Conservation (phyloP, 805 yeast genomes). For the Hanseniaspora taiwanica region DNA sequence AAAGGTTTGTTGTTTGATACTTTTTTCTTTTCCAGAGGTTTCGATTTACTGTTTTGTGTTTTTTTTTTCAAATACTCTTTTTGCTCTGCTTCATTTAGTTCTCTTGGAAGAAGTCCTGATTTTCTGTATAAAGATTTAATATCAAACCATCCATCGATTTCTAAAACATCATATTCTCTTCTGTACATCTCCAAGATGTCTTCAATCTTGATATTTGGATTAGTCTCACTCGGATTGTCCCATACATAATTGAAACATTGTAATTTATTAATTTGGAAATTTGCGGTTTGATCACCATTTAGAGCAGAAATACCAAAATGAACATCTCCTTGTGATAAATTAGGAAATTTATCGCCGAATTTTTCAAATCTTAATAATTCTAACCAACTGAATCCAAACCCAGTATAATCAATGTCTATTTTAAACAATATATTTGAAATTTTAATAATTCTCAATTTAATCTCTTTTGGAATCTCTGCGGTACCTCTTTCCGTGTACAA, state of each 20-base stretch:
- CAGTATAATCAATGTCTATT: slow-evolving; percentile 6
- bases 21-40: slow-evolving; percentile 2
- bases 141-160: slow-evolving; percentile 5
- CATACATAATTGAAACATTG: slow-evolving; percentile 4
- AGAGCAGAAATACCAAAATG: slow-evolving; percentile 6
- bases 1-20: background rate
- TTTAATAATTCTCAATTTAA: slow-evolving; percentile 7
- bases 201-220: slow-evolving; percentile 6
- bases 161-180: slow-evolving; percentile 2
- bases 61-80: slow-evolving; percentile 1
- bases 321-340: background rate
- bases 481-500: slow-evolving; percentile 2
- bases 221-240: slow-evolving; percentile 4
- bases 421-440: slow-evolving; percentile 5
- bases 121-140: slow-evolving; percentile 6
- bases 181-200: slow-evolving; percentile 5
- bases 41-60: slow-evolving; percentile 1
- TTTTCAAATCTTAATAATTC: slow-evolving; percentile 5
- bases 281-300: slow-evolving; percentile 7
- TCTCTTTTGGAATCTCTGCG: slow-evolving; percentile 3
- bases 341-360: slow-evolving; percentile 4
- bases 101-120: slow-evolving; percentile 6
- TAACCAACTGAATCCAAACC: slow-evolving; percentile 6
- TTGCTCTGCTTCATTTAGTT: slow-evolving; percentile 2
- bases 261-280: slow-evolving; percentile 5